Evolutionary conservation across 2,329 filamentous ascomycete genomes (phyloP), one percentile per base, ranked within the genome.

Genomic region (Orbilia brochopaga): DNA sequence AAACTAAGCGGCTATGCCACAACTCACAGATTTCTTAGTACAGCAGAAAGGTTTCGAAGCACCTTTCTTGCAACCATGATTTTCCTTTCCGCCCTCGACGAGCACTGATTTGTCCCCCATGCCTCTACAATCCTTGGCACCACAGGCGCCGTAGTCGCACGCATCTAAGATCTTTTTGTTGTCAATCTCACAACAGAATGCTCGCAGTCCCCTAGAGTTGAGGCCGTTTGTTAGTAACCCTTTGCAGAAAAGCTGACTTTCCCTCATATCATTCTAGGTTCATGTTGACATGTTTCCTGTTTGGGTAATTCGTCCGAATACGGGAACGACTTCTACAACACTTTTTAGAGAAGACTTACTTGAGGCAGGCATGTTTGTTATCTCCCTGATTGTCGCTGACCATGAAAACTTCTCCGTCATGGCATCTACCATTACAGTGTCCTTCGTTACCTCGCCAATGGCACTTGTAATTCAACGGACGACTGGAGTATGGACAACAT

Each of bases 371-470:
- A 42, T 76, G 48, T n/a, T 76, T 44, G 13, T 76, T 76, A 60
- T 76, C 75, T 48, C 77, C 76, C 59, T 75, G 78, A n/a, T 73
- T 73, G 58, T 76, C 78, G 21, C 74, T 75, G 44, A 78, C 73
- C 35, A 79, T 63, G 32, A 77, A 67, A 37, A 79, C 78, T 73
- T 80, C 78, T 50, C 75, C 77, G 48, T 76, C 75, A 44, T 80
- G 76, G 52, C 79, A 80, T 56, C 77, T 76, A 32, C 78, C 76
- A 51, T 79, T 79, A 74, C 78, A 79, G n/a, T 37, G 74, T 6
- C 72, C 69, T 32, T 65, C 70, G 2, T 59, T 73, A 1, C 78
- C 79, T 60, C 78, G 76, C 79, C 78, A 81, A 32, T 57, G 70
- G 50, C 79, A 80, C 11, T 77, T 69, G 1, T 76, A 72, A 0